A percentile compares a stretch with the other conserved stretches of the same genome.
These are phyloP conservation scores for Bolboschoenus planiculmis DNA, from an alignment of 176 grass and related monocot genomes.

Conservation along the genomic window DNA sequence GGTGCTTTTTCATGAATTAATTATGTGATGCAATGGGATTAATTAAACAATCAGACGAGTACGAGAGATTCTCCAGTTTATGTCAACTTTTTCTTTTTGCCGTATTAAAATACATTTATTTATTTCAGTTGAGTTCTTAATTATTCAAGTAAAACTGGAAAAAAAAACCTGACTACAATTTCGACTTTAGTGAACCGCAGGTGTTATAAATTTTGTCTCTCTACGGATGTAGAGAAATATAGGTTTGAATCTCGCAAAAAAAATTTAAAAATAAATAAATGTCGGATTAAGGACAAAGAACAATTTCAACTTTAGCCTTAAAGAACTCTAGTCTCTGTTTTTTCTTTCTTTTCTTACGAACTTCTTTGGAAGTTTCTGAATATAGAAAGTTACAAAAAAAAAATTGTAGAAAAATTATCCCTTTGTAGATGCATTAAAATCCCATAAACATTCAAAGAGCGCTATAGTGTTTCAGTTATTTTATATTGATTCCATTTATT, in stretches of 20 bases:
- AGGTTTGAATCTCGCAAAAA: too few relatives aligned
- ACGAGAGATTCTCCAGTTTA: background rate
- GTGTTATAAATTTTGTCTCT: too few relatives aligned
- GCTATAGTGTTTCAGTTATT: background rate
- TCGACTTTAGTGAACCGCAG: background rate
- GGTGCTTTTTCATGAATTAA: background rate
- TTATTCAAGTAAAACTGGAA: background rate
- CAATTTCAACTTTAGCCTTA: background rate
- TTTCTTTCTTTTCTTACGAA: too few relatives aligned
- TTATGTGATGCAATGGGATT: background rate
- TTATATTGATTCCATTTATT: background rate
- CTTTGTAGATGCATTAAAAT: background rate
- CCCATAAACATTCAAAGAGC: background rate
- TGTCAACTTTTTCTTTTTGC: background rate
- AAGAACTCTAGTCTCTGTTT: background rate
- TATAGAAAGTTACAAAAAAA: background rate
- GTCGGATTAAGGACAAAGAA: too few relatives aligned
- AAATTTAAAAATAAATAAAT: too few relatives aligned
- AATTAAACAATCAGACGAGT: background rate
- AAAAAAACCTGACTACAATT: background rate
- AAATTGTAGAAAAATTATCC: background rate
- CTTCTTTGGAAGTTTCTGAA: background rate
- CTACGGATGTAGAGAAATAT: too few relatives aligned
- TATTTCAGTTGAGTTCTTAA: background rate
- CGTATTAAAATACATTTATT: background rate